A percentile compares a stretch with the other conserved stretches of the same genome.
Conservation (phyloP, 1,139 yeast species). For the Zygoascus sp. region DNA sequence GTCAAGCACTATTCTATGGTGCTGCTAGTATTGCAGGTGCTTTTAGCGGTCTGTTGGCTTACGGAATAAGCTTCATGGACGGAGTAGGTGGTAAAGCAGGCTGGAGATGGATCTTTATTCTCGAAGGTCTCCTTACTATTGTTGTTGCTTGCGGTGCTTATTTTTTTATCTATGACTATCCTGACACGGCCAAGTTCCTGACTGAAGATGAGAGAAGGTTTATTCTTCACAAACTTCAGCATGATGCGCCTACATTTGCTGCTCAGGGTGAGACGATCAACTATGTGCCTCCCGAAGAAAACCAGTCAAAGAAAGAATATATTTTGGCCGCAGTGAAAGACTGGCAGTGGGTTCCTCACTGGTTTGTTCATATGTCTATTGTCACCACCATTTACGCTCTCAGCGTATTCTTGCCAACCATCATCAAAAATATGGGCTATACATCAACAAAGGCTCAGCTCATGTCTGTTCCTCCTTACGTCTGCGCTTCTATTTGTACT, state of each 20-base stretch:
- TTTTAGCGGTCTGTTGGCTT: conserved; percentile 34
- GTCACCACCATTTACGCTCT: conserved; percentile 25
- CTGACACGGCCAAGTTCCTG: conserved; percentile 45
- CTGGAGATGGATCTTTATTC: conserved; percentile 58
- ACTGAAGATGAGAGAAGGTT: conserved; percentile 44
- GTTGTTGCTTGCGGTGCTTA: conserved; percentile 46
- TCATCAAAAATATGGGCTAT: conserved; percentile 34
- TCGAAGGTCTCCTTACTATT: conserved; percentile 46
- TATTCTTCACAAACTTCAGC: conserved; percentile 43
- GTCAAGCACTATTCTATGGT: conserved; percentile 55
- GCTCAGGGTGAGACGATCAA: conserved; percentile 11
- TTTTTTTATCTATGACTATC: conserved; percentile 49
- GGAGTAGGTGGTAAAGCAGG: conserved; percentile 36
- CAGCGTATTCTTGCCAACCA: conserved; percentile 34
- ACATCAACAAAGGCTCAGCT: conserved; percentile 27
- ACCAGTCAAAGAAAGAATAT: not conserved
- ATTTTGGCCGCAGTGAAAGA: conserved; percentile 27
- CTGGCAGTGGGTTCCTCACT: conserved; percentile 30
- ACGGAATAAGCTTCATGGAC: conserved; percentile 36
- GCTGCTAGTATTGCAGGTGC: conserved; percentile 35
- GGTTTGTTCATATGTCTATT: conserved; percentile 20
- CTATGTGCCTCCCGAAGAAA: conserved; percentile 18
- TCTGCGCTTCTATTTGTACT: conserved; percentile 33
- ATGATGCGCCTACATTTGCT: conserved; percentile 25
- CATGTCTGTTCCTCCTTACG: conserved; percentile 37